Percentiles rank a stretch among this genome's conserved stretches.
These are phyloP conservation scores for Pseudonitzschia multiseries DNA, from an alignment of 108 stramenopile species.

Conservation along the genomic window DNA sequence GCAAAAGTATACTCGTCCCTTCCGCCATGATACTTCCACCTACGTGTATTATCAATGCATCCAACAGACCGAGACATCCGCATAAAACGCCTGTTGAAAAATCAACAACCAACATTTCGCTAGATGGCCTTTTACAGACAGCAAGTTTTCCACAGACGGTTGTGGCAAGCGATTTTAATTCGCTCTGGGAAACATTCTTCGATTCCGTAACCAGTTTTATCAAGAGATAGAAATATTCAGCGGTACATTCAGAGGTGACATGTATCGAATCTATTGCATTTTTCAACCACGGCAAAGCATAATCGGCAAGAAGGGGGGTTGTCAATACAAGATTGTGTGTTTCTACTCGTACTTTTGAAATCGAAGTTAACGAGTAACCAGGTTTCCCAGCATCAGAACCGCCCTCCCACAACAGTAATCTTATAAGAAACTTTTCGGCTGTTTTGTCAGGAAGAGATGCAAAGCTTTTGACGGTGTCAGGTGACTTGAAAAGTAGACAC, in stretches of 20 bases:
- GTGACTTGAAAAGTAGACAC: constrained; percentile 63
- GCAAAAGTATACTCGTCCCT: constrained; percentile 56
- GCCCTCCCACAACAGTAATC: constrained; percentile 75
- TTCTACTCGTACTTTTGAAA: constrained; percentile 61
- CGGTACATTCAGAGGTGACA: constrained; percentile 59
- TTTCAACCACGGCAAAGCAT: constrained; percentile 80
- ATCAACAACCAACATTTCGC: constrained; percentile 53
- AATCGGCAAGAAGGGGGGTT: constrained; percentile 58
- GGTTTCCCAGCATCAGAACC: constrained; percentile 34
- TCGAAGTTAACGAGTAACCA: constrained; percentile 40
- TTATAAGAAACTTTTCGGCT: constrained; percentile 76
- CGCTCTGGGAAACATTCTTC: constrained; percentile 28
- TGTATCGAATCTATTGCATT: constrained; percentile 61
- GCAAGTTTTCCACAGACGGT: constrained; percentile 83
- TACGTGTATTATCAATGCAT: constrained; percentile 63
- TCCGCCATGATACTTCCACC: constrained; percentile 48
- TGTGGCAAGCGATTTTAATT: constrained; percentile 60
- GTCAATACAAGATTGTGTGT: constrained; percentile 72
- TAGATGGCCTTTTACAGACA: constrained; percentile 57
- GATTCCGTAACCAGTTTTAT: constrained; percentile 54
- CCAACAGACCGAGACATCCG: constrained; percentile 77
- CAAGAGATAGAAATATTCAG: constrained; percentile 79
- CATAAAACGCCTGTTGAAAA: constrained; percentile 77
- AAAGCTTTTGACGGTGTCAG: constrained; percentile 55
- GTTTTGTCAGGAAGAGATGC: constrained; percentile 54